Evolutionary conservation across 257 asterid species (phyloP).

Genomic region (Primulina tabacum): DNA sequence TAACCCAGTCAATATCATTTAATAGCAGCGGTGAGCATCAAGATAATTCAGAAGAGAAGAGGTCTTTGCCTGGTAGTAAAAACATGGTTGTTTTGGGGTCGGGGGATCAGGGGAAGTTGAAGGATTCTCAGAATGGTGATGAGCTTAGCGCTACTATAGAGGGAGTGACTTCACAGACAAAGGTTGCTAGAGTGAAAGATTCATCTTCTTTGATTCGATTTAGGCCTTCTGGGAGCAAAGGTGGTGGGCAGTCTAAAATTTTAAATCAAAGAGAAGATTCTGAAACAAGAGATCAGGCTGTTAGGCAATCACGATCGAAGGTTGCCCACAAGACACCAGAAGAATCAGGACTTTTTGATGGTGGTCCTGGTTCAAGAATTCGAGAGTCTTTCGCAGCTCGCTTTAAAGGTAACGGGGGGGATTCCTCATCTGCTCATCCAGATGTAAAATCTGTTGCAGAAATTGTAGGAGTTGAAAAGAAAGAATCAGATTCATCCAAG

Average conservation of each 20-base stretch:
- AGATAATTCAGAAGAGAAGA: slow-evolving; percentile 37
- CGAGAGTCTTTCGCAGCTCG: slow-evolving; percentile 46
- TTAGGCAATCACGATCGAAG: slow-evolving; percentile 33
- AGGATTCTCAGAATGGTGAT: slow-evolving; percentile 33
- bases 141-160: slow-evolving; percentile 21
- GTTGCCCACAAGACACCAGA: slow-evolving; percentile 36
- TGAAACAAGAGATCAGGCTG: slow-evolving; percentile 34
- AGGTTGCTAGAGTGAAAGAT: slow-evolving; percentile 34
- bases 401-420: slow-evolving; percentile 41
- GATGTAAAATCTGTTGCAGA: slow-evolving; percentile 36
- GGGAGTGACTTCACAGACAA: slow-evolving; percentile 22
- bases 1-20: slow-evolving; percentile 44
- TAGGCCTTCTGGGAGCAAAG: slow-evolving; percentile 30
- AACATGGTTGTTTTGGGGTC: neutral
- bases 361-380: slow-evolving; percentile 42
- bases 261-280: slow-evolving; percentile 40
- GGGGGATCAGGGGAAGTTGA: slow-evolving; percentile 36
- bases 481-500: slow-evolving; percentile 32
- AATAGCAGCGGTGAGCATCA: slow-evolving; percentile 36
- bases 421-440: slow-evolving; percentile 38
- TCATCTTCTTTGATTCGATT: slow-evolving; percentile 27
- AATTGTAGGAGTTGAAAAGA: slow-evolving; percentile 37
- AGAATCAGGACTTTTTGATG: slow-evolving; percentile 36
- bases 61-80: slow-evolving; percentile 29
- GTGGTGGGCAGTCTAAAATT: slow-evolving; percentile 33